Conservation (phyloP, 169 alveolate genomes). For the Eimeria necatrix region DNA sequence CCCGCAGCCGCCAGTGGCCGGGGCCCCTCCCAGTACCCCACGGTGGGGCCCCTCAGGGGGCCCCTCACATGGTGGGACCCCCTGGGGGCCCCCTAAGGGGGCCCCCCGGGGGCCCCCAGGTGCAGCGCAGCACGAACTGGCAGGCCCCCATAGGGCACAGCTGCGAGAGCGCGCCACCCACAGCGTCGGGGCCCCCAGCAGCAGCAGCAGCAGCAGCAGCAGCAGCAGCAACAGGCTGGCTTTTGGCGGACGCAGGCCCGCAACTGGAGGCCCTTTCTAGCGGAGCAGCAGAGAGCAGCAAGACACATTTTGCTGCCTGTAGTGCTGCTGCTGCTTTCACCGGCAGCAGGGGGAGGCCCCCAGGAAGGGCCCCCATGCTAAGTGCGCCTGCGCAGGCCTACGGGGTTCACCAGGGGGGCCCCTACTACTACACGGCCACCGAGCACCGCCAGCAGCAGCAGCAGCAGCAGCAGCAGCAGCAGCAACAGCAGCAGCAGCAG, state of each 20-base stretch:
- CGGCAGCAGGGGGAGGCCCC: not conserved
- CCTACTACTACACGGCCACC: not conserved
- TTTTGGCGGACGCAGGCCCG: no score
- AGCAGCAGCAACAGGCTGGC: not conserved
- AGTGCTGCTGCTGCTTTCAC: no score
- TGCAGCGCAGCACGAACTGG: not conserved
- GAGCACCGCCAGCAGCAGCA: no score
- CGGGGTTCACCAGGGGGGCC: not conserved
- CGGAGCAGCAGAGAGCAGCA: not conserved
- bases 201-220: not conserved
- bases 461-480: not conserved
- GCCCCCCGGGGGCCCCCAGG: not conserved
- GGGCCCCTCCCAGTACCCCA: not conserved
- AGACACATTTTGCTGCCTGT: not conserved
- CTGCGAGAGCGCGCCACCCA: conserved; percentile 21
- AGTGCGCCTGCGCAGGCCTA: not conserved
- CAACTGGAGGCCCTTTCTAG: not conserved
- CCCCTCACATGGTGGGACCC: not conserved
- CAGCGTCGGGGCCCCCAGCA: not conserved
- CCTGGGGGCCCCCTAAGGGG: not conserved
- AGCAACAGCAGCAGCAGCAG: not conserved
- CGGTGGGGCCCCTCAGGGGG: not conserved
- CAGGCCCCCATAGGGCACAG: not conserved
- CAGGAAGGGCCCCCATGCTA: not conserved
- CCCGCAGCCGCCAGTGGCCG: not conserved